Base-by-base conservation (phyloP, 148 eudicot species). In the Rhododendron griersonianum region DNA sequence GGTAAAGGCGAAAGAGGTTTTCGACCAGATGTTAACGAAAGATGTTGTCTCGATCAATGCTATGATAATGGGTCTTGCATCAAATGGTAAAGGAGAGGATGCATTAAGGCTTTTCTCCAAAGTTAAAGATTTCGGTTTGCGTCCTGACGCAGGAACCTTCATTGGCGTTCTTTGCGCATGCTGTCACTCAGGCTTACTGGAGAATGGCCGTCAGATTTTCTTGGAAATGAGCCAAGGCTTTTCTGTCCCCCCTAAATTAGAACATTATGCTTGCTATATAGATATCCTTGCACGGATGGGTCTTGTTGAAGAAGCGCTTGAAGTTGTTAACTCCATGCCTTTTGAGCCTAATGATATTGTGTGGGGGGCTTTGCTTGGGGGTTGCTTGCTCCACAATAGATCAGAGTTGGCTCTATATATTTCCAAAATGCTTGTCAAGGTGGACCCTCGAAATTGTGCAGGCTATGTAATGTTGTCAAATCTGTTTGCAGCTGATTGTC, bases 51-150 rank as follows among this genome's bases (percentile, higher is more conserved):
- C 94, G 0, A 86, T 88, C 71, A 95, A 94, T 89, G 98, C 90
- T n/a, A 95, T 94, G 98, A 92, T 95, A 67, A 95, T 93, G 92
- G 98, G 96, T 80, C 93, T 95, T 73, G 98, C 96, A 83, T 87
- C 92, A 84, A 94, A 95, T 75, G 98, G 98, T 28, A 80, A 92
- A 91, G 98, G 98, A 83, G 83, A 88, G n/a, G 98, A 93, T 74
- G 95, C 98, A 61, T 85, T 95, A 48, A 87, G 55, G 23, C 92
- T 88, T 81, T 95, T 92, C 87, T 83, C 85, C 21, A 76, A 86
- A 84, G 86, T 93, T 91, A 82, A 86, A 35, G 91, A 91, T 15
- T 45, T 86, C 39, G 83, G 88, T 73, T 67, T 90, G 44, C 85
- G 11, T 77, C 95, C 96, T 5, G 89, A 94, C 86, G 88, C 89